Conservation (phyloP, 768 basidiomycete genomes). For the Boletus speciosus region DNA sequence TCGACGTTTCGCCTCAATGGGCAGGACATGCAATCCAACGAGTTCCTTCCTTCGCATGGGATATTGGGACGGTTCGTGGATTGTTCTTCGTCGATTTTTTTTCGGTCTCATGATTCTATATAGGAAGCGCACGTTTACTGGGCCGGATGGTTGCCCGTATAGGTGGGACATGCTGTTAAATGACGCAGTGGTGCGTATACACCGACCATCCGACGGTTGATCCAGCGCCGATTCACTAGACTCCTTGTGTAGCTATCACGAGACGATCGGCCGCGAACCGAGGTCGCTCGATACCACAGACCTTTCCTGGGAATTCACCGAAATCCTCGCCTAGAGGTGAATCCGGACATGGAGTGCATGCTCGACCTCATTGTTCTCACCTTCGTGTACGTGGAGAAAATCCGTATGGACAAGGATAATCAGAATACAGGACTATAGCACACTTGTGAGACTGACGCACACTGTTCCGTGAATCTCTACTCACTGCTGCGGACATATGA, state of each 20-base stretch:
- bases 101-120: neutral
- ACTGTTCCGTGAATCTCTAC: neutral
- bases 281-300: conserved; percentile 21
- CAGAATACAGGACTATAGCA: neutral
- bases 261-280: conserved; percentile 10
- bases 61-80: conserved; percentile 20
- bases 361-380: conserved; percentile 29
- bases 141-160: conserved; percentile 33
- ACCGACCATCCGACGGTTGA: neutral
- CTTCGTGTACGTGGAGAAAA: conserved; percentile 33
- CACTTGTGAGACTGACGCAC: conserved; percentile 1
- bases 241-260: conserved; percentile 16
- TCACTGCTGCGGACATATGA: neutral
- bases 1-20: conserved; percentile 31
- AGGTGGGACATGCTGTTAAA: conserved; percentile 29
- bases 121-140: conserved; percentile 32
- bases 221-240: neutral
- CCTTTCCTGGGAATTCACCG: conserved; percentile 18
- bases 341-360: conserved; percentile 21
- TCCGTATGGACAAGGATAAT: conserved; percentile 25
- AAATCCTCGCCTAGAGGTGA: conserved; percentile 19
- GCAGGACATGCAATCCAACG: conserved; percentile 22
- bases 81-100: neutral
- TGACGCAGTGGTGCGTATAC: conserved; percentile 12
- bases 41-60: conserved; percentile 25